phyloP scores from a whole-genome alignment of 768 basidiomycete genomes.

The Tylopilus plumbeoviolaceoides region DNA sequence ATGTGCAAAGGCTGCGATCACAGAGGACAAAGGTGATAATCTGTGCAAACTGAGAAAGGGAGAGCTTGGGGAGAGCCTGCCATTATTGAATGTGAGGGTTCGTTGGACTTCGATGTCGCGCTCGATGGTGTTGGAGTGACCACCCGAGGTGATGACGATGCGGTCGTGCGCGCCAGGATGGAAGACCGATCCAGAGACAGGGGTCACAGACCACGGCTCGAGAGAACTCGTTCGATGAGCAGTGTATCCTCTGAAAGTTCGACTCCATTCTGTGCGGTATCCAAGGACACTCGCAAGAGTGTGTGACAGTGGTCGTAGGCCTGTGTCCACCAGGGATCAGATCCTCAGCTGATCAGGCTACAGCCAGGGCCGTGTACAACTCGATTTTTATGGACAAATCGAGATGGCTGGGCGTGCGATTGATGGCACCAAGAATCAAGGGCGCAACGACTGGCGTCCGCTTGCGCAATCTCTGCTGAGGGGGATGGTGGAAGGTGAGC shows the following conservation, averaged over 20 bases:
- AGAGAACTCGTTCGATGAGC: slow-evolving; percentile 19
- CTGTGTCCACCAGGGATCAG: background rate
- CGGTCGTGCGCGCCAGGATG: slow-evolving; percentile 13
- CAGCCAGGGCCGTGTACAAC: slow-evolving; percentile 5
- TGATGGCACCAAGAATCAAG: slow-evolving; percentile 3
- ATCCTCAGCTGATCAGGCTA: too few species aligned
- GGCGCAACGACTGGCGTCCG: background rate
- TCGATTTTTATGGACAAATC: slow-evolving; percentile 11
- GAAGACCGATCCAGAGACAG: background rate
- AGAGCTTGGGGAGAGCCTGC: background rate
- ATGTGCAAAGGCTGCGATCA: slow-evolving; percentile 7
- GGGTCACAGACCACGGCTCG: slow-evolving; percentile 5
- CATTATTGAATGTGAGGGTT: background rate
- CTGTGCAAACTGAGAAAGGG: slow-evolving; percentile 4
- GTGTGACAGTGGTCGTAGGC: slow-evolving; percentile 10
- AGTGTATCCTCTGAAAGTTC: background rate
- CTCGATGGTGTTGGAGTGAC: background rate
- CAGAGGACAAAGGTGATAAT: slow-evolving; percentile 9
- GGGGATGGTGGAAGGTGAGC: too few species aligned
- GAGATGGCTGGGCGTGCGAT: background rate
- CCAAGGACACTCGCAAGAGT: slow-evolving; percentile 2
- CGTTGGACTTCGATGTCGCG: slow-evolving; percentile 8
- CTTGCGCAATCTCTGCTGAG: background rate
- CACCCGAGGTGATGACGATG: background rate
- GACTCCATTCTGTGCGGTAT: background rate